Conservation (phyloP, 495 filamentous ascomycete genomes). For the Talaromyces nanjingensis region DNA sequence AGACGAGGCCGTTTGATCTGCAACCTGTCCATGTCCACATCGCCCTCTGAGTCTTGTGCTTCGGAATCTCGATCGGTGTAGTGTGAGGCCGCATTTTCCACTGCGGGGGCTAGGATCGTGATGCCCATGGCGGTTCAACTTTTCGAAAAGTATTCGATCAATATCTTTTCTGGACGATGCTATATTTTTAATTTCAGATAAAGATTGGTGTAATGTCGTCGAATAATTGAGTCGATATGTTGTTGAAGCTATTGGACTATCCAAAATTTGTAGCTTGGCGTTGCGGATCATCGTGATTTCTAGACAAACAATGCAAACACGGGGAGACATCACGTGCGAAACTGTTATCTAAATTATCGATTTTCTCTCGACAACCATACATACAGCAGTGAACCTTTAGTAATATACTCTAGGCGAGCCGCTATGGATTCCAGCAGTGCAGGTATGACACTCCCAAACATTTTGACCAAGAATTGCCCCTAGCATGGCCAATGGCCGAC, state of each 20-base stretch:
- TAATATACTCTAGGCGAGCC: no score
- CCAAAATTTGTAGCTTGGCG: neutral
- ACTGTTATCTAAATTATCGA: neutral
- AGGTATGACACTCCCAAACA: no score
- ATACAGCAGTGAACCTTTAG: no score
- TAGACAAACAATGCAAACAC: constrained; percentile 1
- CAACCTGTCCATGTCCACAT: constrained; percentile 46
- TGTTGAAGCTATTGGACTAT: neutral
- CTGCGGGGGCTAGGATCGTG: constrained; percentile 64
- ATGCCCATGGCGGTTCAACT: constrained; percentile 57
- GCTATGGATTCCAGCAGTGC: no score
- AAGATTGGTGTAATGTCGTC: neutral
- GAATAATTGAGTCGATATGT: neutral
- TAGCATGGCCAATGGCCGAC: no score
- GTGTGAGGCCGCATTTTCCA: constrained; percentile 24
- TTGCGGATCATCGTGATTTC: no score
- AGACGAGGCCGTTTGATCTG: constrained; percentile 8
- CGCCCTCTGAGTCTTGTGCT: constrained; percentile 49
- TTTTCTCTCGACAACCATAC: no score
- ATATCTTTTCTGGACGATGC: no score
- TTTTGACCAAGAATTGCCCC: no score
- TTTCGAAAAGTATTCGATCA: neutral
- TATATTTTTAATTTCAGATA: neutral
- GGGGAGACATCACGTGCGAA: neutral
- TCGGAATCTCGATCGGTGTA: constrained; percentile 20